phyloP scores from a whole-genome alignment of 2,329 filamentous ascomycete species.

The Rhexocercosporidium sp. region DNA sequence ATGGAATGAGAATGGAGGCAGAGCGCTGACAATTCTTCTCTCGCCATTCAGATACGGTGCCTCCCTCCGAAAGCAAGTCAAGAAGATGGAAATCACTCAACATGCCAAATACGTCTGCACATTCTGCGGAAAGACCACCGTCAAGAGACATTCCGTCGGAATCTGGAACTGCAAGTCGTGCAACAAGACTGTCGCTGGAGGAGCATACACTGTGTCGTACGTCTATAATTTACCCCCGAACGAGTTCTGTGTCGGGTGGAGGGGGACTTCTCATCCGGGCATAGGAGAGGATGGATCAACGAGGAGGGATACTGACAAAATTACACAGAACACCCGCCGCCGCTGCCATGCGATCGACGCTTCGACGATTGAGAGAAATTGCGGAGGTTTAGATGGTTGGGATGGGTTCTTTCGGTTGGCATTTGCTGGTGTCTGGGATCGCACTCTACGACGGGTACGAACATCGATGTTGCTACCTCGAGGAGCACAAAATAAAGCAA shows the following conservation, averaged over 20 bases:
- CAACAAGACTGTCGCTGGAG: constrained; percentile 91
- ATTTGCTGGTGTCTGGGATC: constrained; percentile 44
- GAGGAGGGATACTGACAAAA: constrained; percentile 17
- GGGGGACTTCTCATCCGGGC: too few species aligned
- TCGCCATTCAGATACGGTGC: constrained; percentile 81
- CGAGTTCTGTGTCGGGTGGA: not conserved
- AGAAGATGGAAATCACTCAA: constrained; percentile 99
- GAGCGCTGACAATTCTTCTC: constrained; percentile 30
- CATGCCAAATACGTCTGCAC: constrained; percentile 97
- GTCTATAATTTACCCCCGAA: constrained; percentile 50
- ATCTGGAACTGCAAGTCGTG: constrained; percentile 98
- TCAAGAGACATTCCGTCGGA: constrained; percentile 88
- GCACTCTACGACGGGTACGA: constrained; percentile 36
- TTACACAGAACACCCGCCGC: constrained; percentile 80
- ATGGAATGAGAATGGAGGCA: constrained; percentile 8
- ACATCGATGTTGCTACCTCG: constrained; percentile 41
- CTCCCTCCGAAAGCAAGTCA: constrained; percentile 98
- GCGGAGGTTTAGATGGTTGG: constrained; percentile 78
- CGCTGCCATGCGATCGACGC: constrained; percentile 92
- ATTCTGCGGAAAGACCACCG: constrained; percentile 97
- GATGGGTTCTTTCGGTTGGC: constrained; percentile 37
- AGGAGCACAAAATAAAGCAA: constrained; percentile 41
- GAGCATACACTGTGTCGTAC: constrained; percentile 96
- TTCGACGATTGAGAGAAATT: constrained; percentile 96
- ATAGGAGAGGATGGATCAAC: not conserved